Conservation (phyloP, 306 rosid genomes). For the Glycine latifolia region DNA sequence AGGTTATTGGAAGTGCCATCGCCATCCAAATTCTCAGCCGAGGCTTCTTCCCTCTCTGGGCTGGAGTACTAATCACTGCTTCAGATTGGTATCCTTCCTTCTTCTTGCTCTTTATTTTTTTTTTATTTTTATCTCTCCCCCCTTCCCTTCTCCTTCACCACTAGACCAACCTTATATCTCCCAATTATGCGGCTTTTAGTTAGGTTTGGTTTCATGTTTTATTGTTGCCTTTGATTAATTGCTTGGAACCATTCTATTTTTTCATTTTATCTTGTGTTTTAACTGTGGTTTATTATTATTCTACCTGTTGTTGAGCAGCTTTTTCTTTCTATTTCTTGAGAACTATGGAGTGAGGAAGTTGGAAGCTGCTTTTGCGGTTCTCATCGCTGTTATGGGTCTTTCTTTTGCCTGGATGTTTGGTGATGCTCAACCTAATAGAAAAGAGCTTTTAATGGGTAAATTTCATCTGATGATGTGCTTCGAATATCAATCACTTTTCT, state of each 20-base stretch:
- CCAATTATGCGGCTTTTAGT: not conserved
- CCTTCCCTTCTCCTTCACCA: too few species aligned
- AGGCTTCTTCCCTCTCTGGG: conserved; percentile 84
- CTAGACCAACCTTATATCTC: too few species aligned
- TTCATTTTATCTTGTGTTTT: conserved; percentile 17
- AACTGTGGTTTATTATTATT: conserved; percentile 39
- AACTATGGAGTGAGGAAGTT: conserved; percentile 94
- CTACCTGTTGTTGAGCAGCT: conserved; percentile 53
- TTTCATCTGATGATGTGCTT: conserved; percentile 13
- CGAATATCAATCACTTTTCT: conserved; percentile 19
- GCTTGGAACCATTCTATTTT: not conserved
- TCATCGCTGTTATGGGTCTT: conserved; percentile 78
- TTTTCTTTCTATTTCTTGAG: conserved; percentile 82
- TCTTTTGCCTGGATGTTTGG: conserved; percentile 95
- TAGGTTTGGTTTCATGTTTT: not conserved
- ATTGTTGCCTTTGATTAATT: not conserved
- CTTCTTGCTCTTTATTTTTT: too few species aligned
- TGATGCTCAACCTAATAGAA: conserved; percentile 75
- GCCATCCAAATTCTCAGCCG: conserved; percentile 85
- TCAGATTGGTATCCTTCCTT: conserved; percentile 68
- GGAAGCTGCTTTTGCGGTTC: conserved; percentile 88
- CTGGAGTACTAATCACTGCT: conserved; percentile 84
- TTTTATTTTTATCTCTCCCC: too few species aligned
- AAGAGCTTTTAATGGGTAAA: conserved; percentile 76
- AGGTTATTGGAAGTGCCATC: conserved; percentile 93